Evolutionary conservation across 345 rosid genomes (phyloP), one percentile per base, ranked within the genome.

Genomic region (Euphorbia pulcherrima): DNA sequence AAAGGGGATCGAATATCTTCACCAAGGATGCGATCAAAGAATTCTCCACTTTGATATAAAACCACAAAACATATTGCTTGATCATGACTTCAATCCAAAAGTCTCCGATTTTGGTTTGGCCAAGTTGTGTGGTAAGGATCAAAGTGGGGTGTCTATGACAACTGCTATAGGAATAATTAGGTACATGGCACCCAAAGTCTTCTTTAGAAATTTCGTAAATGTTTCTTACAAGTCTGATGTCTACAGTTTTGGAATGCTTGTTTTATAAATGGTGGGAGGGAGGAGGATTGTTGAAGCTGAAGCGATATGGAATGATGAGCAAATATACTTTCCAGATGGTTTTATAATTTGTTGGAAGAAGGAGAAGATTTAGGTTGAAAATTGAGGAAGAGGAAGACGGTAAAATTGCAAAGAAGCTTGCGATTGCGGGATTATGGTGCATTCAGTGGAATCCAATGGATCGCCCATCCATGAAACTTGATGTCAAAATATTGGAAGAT

Each of bases 151-250:
- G 23, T 46, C 54, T 2, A 63, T 63, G 67, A 63, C 67, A 26
- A 63, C 67, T 44, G 67, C 67, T 26, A 44, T 33, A 46, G 54
- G 67, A 20, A 63, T 54, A 1, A 46, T 63, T 7, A 54, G 67
- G 39, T 63, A 63, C 54, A 63, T 63, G 18, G 67, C 67, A 26
- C 67, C 67, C 27, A 54, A 63, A 63, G 67, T 63, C 35, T 44
- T 63, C 54, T 63, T 54, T 26, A 63, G 67, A n/a, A 63, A 63
- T 21, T 63, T 63, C 10, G 67, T 53, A 8, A 63, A 63, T 17
- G 67, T 63, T 46, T 63, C 67, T 0, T 46, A 17, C 13, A 63
- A 63, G 39, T 63, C 67, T 1, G 67, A 63, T 63, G 67, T 63
- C 3, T 63, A 44, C 18, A 63, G 67, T 11, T 63, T 63, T 18